Conservation (phyloP, 1,284 basidiomycete species). For the Irpex rosettiformis region DNA sequence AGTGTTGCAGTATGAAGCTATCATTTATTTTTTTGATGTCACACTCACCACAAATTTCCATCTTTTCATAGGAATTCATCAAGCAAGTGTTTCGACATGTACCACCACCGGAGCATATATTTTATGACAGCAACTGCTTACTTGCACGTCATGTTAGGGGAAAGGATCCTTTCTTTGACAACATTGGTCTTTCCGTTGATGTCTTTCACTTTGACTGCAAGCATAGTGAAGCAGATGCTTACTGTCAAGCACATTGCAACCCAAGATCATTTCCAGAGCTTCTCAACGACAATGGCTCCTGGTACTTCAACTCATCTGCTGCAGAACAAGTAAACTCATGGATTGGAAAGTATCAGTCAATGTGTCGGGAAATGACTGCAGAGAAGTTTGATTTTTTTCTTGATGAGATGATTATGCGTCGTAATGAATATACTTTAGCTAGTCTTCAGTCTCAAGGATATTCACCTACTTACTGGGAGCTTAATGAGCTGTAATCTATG, state of each 20-base stretch:
- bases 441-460: neutral
- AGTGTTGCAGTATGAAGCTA: constrained; percentile 9
- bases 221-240: constrained; percentile 29
- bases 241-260: constrained; percentile 36
- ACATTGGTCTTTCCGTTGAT: constrained; percentile 32
- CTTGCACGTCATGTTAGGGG: neutral
- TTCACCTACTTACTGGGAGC: neutral
- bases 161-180: constrained; percentile 20
- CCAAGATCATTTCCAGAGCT: constrained; percentile 31
- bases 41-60: neutral
- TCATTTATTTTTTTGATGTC: neutral
- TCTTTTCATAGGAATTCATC: constrained; percentile 9
- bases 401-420: constrained; percentile 33
- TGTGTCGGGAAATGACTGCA: constrained; percentile 32
- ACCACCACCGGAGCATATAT: neutral
- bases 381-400: constrained; percentile 32
- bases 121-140: constrained; percentile 13
- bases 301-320: constrained; percentile 26
- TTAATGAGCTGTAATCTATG: too few relatives aligned
- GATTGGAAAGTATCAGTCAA: constrained; percentile 33
- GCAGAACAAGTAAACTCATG: constrained; percentile 37
- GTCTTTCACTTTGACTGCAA: constrained; percentile 42
- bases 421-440: constrained; percentile 20
- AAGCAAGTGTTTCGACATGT: neutral
- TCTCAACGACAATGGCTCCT: constrained; percentile 18